phyloP scores from a whole-genome alignment of 805 yeast genomes.

The Cyberlindnera mississippiensis region DNA sequence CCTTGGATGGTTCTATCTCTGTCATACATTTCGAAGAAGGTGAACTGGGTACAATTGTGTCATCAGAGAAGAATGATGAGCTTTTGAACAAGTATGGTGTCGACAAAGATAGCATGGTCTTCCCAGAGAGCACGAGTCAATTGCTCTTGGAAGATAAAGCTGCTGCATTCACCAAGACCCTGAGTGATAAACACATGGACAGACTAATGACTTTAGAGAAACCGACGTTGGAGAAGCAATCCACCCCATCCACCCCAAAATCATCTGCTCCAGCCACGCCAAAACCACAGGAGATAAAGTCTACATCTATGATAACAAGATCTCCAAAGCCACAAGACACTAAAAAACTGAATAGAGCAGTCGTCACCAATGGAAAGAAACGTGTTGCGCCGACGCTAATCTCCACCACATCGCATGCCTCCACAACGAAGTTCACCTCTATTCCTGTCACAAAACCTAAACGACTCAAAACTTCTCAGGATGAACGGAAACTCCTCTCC shows the following conservation, averaged over 20 bases:
- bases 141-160: constrained; percentile 67
- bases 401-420: constrained; percentile 37
- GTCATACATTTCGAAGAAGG: constrained; percentile 56
- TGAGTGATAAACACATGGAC: constrained; percentile 37
- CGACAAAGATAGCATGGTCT: constrained; percentile 75
- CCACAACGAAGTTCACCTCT: constrained; percentile 16
- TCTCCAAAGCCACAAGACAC: constrained; percentile 22
- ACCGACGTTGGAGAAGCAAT: constrained; percentile 8
- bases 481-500: constrained; percentile 30
- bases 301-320: background rate
- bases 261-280: constrained; percentile 6
- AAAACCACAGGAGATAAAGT: constrained; percentile 1
- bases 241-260: constrained; percentile 10
- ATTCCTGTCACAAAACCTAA: constrained; percentile 12
- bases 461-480: background rate
- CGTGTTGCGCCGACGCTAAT: constrained; percentile 69
- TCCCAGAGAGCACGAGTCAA: constrained; percentile 86
- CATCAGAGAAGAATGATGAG: constrained; percentile 61
- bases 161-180: constrained; percentile 30
- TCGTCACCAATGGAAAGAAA: constrained; percentile 73
- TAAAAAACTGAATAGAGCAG: constrained; percentile 40
- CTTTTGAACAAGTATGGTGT: constrained; percentile 84
- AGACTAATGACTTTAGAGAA: constrained; percentile 35
- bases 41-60: constrained; percentile 61
- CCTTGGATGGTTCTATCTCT: constrained; percentile 81